Percentiles rank a stretch among this genome's conserved stretches.
phyloP scores from a whole-genome alignment of 2,329 filamentous ascomycete genomes.

The Macroventuria anomochaeta region DNA sequence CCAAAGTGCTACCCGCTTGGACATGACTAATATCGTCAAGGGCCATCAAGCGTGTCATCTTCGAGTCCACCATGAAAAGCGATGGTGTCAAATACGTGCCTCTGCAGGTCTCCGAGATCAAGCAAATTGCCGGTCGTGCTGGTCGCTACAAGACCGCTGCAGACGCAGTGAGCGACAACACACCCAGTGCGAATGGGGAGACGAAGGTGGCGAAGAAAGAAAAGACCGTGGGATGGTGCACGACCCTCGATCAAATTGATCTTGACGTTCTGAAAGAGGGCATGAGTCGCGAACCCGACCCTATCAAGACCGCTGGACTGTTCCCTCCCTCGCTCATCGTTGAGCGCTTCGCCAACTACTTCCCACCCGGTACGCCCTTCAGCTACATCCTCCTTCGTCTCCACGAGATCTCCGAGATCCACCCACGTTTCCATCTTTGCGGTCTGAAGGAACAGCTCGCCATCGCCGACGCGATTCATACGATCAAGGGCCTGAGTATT shows the following conservation, averaged over 20 bases:
- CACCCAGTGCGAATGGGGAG: conserved; percentile 5
- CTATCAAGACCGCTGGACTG: conserved; percentile 74
- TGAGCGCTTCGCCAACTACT: conserved; percentile 79
- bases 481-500: conserved; percentile 69
- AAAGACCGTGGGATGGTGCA: conserved; percentile 72
- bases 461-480: conserved; percentile 77
- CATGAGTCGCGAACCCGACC: conserved; percentile 68
- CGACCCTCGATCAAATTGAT: conserved; percentile 76
- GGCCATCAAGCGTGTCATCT: conserved; percentile 85
- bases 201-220: conserved; percentile 11
- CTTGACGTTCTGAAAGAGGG: conserved; percentile 66
- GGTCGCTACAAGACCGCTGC: conserved; percentile 81
- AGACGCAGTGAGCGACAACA: conserved; percentile 54
- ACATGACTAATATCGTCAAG: conserved; percentile 40
- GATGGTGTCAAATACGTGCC: conserved; percentile 64
- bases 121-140: conserved; percentile 93
- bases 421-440: conserved; percentile 74
- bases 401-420: conserved; percentile 69
- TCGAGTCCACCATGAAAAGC: conserved; percentile 78
- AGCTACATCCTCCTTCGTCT: conserved; percentile 81
- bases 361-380: conserved; percentile 80
- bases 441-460: conserved; percentile 66
- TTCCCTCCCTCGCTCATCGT: conserved; percentile 74
- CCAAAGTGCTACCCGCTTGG: neutral
- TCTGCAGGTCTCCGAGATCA: conserved; percentile 78